Evolutionary conservation across 2,329 filamentous ascomycete species (phyloP).

Genomic region (Epichloe elymi): DNA sequence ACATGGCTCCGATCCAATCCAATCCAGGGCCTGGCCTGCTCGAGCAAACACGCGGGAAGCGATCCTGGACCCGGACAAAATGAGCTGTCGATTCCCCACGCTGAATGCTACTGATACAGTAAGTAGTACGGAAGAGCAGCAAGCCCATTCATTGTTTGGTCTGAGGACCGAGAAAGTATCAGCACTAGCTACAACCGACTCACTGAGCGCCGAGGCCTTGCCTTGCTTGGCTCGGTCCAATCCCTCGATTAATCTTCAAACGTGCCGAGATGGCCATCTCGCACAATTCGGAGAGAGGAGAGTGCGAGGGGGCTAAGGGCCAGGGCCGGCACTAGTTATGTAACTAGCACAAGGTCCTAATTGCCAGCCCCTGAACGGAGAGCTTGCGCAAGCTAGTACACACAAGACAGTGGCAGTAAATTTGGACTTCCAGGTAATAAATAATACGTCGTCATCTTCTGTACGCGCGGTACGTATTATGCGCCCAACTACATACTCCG

Average conservation of each 20-base stretch:
- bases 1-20: not conserved
- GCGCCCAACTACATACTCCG: too few relatives aligned
- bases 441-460: too few relatives aligned
- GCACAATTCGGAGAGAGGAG: not conserved
- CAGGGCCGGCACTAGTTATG: not conserved
- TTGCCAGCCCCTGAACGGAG: not conserved
- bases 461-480: too few relatives aligned
- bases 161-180: too few relatives aligned
- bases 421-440: too few relatives aligned
- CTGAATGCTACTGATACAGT: not conserved
- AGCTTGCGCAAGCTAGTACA: not conserved
- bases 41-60: not conserved
- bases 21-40: not conserved
- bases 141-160: too few relatives aligned
- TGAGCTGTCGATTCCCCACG: not conserved
- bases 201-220: not conserved
- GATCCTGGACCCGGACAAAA: not conserved
- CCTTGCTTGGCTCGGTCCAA: too few relatives aligned
- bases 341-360: not conserved
- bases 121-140: too few relatives aligned
- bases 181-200: too few relatives aligned
- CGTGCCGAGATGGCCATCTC: conserved; percentile 1
- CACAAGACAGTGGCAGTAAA: too few relatives aligned
- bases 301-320: not conserved
- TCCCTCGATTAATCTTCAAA: not conserved